A percentile compares a stretch with the other conserved stretches of the same genome.
phyloP scores from a whole-genome alignment of 2,329 filamentous ascomycete genomes.

The Fusarium clavum region DNA sequence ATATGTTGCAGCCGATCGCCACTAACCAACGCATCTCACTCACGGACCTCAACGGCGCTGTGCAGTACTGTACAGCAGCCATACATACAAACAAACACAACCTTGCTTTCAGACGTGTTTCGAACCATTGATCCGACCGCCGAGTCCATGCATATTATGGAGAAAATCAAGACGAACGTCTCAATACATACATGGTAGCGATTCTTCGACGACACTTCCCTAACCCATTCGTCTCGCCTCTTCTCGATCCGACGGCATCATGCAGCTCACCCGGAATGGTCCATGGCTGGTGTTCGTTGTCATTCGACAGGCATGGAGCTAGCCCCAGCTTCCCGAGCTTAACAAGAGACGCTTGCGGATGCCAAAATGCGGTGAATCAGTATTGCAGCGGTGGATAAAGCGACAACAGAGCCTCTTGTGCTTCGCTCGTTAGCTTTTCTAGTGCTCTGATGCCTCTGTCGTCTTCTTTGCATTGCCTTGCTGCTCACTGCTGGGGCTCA shows the following conservation, averaged over 20 bases:
- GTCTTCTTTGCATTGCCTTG: constrained; percentile 23
- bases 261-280: constrained; percentile 45
- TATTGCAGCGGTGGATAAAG: constrained; percentile 29
- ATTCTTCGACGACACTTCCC: constrained; percentile 23
- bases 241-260: constrained; percentile 33
- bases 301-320: constrained; percentile 37
- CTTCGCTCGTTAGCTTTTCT: constrained; percentile 18
- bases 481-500: constrained; percentile 22
- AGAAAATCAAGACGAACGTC: background rate
- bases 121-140: background rate
- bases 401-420: constrained; percentile 33
- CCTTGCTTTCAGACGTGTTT: background rate
- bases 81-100: background rate
- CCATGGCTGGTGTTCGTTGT: constrained; percentile 25
- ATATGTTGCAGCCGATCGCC: constrained; percentile 16
- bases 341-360: constrained; percentile 39
- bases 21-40: constrained; percentile 23
- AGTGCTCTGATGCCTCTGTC: constrained; percentile 14
- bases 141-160: background rate
- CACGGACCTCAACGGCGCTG: background rate
- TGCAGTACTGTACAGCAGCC: background rate
- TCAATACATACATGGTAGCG: background rate
- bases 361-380: constrained; percentile 49
- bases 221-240: constrained; percentile 36
- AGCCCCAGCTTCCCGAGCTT: constrained; percentile 38